Evolutionary conservation across 2,329 filamentous ascomycete genomes (phyloP), one percentile per base, ranked within the genome.

Genomic region (Diaporthe humulicola): DNA sequence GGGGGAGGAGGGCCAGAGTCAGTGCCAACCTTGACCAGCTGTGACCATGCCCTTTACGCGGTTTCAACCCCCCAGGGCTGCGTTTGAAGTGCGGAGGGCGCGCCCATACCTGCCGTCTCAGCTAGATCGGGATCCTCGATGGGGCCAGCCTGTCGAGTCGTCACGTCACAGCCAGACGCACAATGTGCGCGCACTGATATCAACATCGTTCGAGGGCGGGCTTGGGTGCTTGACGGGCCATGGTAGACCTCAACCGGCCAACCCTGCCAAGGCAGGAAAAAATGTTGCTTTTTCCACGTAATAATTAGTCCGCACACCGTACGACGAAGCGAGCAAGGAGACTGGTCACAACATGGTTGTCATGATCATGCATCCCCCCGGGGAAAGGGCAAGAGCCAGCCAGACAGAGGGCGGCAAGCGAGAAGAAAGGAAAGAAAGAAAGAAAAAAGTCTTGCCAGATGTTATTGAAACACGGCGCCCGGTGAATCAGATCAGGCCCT

Each of bases 381-480:
- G n/a, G n/a, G n/a, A n/a, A n/a, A n/a, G n/a, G n/a, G n/a, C n/a
- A n/a, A n/a, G n/a, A n/a, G n/a, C n/a, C n/a, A n/a, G n/a, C n/a
- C n/a, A n/a, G n/a, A n/a, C n/a, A n/a, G n/a, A n/a, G 48, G 15
- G 28, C n/a, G 38, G 30, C 58, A 57, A 25, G 30, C 30, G 30
- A 52, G 42, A n/a, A n/a, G n/a, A n/a, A n/a, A n/a, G n/a, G n/a
- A n/a, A n/a, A n/a, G n/a, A n/a, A n/a, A 36, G 30, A 19, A 36
- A 7, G 28, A 40, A 42, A 38, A 54, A 40, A 54, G 19, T 40
- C 33, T 69, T 45, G n/a, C 28, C 33, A 40, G 38, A 28, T 30
- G 48, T 69, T 69, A 48, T 69, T 54, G 64, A 69, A 69, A 69
- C 64, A n/a, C 64, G 48, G 48, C 48, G 64, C 64, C 64, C 64